phyloP scores from a whole-genome alignment of 163 green algal species.

The Scenedesmus sp. region DNA sequence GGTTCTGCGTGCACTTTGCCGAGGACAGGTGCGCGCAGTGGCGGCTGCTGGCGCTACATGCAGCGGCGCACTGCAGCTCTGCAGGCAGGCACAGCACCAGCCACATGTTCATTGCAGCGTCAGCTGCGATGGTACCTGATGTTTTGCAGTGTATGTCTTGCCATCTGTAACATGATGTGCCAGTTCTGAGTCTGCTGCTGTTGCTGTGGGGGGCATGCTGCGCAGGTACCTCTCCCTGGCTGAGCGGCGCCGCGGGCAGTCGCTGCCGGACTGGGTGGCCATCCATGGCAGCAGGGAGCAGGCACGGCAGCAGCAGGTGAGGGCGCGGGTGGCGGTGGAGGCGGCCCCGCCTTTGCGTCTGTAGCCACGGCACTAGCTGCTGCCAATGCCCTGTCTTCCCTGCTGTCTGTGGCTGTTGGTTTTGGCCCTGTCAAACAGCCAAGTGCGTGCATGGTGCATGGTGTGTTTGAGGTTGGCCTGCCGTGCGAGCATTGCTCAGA shows the following conservation, averaged over 20 bases:
- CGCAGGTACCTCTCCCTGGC: background rate
- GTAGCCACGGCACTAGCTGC: background rate
- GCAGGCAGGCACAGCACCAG: background rate
- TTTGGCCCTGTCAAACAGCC: background rate
- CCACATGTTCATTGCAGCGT: background rate
- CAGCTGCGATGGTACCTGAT: background rate
- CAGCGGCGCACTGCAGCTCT: background rate
- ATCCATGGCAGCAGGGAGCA: background rate
- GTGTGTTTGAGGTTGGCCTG: no score
- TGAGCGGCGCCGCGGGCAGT: background rate
- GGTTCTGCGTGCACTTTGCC: background rate
- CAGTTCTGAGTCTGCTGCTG: background rate
- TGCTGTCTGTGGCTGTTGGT: background rate
- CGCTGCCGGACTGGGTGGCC: conserved; percentile 20
- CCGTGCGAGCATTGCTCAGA: no score
- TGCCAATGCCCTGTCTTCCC: background rate
- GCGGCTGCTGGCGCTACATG: background rate
- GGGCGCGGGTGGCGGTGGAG: background rate
- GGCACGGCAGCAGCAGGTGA: background rate
- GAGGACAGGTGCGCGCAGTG: background rate
- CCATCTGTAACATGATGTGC: background rate
- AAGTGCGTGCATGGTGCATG: background rate
- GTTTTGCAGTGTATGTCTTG: background rate
- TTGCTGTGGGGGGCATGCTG: background rate
- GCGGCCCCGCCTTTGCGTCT: background rate